Evolutionary conservation across 441 rosid species (phyloP).

Genomic region (Metrosideros polymorpha): DNA sequence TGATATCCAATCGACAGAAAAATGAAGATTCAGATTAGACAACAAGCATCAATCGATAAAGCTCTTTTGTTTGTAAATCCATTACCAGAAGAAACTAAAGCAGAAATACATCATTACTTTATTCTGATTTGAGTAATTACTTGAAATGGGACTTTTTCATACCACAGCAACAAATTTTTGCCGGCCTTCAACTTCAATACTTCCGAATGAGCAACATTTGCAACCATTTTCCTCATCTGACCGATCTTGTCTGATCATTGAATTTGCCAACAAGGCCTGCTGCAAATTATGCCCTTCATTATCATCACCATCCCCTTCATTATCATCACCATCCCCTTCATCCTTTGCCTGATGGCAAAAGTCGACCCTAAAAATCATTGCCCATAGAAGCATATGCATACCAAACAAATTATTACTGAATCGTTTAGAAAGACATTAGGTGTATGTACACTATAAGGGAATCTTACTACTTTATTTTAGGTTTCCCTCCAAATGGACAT

Average conservation of each 20-base stretch:
- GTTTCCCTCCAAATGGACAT: not conserved
- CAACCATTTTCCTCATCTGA: slow-evolving; percentile 17
- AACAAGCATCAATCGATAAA: not conserved
- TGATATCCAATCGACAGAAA: not conserved
- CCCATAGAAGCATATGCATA: slow-evolving; percentile 17
- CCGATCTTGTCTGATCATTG: slow-evolving; percentile 22
- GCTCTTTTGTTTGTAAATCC: not conserved
- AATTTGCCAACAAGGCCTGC: slow-evolving; percentile 33
- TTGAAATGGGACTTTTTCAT: not conserved
- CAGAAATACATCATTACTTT: not conserved
- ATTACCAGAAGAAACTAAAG: not conserved
- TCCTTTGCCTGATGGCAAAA: slow-evolving; percentile 89
- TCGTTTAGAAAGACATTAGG: not conserved
- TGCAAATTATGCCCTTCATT: slow-evolving; percentile 29
- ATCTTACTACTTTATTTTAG: not conserved
- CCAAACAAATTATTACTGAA: slow-evolving; percentile 9
- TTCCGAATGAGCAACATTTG: slow-evolving; percentile 39
- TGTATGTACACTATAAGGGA: not conserved
- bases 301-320: slow-evolving; percentile 21
- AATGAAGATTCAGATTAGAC: not conserved
- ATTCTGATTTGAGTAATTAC: not conserved
- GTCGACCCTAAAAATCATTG: slow-evolving; percentile 57
- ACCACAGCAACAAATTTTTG: slow-evolving; percentile 54
- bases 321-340: slow-evolving; percentile 16
- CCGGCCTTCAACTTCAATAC: slow-evolving; percentile 37